A percentile compares a stretch with the other conserved stretches of the same genome.
These are phyloP conservation scores for Lipomyces anomalus DNA, from an alignment of 805 yeast genomes.

Conservation along the genomic window DNA sequence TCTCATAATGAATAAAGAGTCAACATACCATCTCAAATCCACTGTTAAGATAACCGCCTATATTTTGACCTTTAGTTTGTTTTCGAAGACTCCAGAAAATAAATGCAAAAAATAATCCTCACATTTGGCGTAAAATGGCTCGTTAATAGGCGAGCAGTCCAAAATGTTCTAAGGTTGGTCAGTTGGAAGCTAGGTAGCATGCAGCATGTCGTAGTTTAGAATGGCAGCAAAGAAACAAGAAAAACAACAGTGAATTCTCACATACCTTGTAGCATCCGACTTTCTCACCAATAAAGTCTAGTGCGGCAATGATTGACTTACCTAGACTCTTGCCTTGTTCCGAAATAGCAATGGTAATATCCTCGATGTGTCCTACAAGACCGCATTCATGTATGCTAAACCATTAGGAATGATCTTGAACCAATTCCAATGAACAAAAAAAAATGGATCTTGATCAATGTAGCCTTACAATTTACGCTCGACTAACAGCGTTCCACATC, in stretches of 20 bases:
- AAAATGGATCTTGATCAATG: not conserved
- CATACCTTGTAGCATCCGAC: conserved; percentile 76
- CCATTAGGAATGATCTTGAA: not conserved
- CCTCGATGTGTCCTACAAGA: conserved; percentile 89
- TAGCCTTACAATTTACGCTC: conserved; percentile 53
- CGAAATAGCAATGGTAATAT: conserved; percentile 67
- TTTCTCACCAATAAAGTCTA: conserved; percentile 53
- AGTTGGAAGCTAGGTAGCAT: not conserved
- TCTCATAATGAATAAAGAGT: no score
- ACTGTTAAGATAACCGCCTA: conserved; percentile 20
- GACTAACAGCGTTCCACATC: conserved; percentile 73
- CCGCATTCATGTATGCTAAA: conserved; percentile 72
- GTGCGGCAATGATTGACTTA: conserved; percentile 51
- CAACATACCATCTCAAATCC: conserved; percentile 24
- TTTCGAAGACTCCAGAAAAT: no score
- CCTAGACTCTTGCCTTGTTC: conserved; percentile 88
- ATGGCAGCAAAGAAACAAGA: not conserved
- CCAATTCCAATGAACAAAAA: not conserved
- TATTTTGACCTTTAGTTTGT: not conserved
- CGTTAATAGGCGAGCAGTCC: conserved; percentile 81
- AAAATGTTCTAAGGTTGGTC: conserved; percentile 41
- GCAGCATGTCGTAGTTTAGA: no score
- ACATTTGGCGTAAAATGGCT: conserved; percentile 82
- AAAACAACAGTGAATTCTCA: not conserved
- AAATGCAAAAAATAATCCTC: not conserved